A percentile compares a stretch with the other conserved stretches of the same genome.
Evolutionary conservation across 2,329 filamentous ascomycete species (phyloP).

Genomic region (Sclerotinia spermophila): DNA sequence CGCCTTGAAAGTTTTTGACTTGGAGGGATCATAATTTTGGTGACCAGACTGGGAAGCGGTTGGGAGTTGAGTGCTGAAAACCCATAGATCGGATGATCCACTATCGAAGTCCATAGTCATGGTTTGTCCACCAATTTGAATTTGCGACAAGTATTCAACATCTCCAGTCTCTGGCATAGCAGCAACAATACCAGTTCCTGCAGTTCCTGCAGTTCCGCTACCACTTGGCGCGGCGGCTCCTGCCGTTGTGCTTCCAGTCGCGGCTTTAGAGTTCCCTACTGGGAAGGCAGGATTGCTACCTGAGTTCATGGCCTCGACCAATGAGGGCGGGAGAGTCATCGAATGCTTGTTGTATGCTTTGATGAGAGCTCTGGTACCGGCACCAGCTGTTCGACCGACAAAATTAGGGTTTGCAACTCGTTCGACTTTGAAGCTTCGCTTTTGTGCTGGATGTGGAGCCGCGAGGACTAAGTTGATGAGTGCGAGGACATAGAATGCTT

Average conservation of each 20-base stretch:
- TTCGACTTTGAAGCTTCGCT: conserved; percentile 37
- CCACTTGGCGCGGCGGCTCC: conserved; percentile 29
- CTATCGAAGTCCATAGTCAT: conserved; percentile 37
- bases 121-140: conserved; percentile 36
- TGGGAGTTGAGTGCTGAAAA: conserved; percentile 38
- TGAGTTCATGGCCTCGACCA: conserved; percentile 40
- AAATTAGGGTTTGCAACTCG: conserved; percentile 44
- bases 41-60: conserved; percentile 34
- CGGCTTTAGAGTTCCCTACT: conserved; percentile 18
- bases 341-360: conserved; percentile 68
- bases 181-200: conserved; percentile 54
- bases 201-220: conserved; percentile 29
- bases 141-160: conserved; percentile 32
- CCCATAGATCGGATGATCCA: conserved; percentile 39
- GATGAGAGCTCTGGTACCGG: conserved; percentile 49
- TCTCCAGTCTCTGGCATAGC: conserved; percentile 55
- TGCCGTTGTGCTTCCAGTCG: conserved; percentile 19
- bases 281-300: conserved; percentile 16
- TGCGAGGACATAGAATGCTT: conserved; percentile 44
- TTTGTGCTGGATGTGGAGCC: conserved; percentile 44
- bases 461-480: conserved; percentile 47
- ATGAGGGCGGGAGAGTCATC: conserved; percentile 46
- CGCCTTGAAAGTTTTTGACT: conserved; percentile 34
- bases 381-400: conserved; percentile 33
- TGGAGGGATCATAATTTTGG: conserved; percentile 33